Evolutionary conservation across 1,284 basidiomycete genomes (phyloP).

Genomic region (Leccinum fallax): DNA sequence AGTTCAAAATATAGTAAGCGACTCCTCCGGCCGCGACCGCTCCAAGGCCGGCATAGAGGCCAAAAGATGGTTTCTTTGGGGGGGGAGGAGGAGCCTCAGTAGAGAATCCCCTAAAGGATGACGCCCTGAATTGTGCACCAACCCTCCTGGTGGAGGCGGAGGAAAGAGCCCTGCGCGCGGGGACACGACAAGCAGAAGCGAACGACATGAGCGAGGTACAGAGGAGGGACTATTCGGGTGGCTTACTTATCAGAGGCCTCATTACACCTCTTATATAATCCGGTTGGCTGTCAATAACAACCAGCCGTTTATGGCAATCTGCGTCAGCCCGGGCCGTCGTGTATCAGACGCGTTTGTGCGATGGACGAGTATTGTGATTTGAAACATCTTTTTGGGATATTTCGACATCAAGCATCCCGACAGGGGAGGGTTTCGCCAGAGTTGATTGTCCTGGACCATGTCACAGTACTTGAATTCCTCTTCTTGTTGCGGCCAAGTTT

Average conservation of each 20-base stretch:
- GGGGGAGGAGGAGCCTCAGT: slow-evolving; percentile 50
- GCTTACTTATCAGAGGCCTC: slow-evolving; percentile 14
- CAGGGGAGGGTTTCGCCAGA: neutral
- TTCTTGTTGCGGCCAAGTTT: neutral
- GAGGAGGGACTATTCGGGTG: slow-evolving; percentile 7
- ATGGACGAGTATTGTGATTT: slow-evolving; percentile 25
- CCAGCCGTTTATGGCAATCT: slow-evolving; percentile 1
- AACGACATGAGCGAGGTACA: slow-evolving; percentile 47
- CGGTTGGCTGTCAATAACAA: slow-evolving; percentile 1
- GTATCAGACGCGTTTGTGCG: no score
- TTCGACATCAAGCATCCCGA: neutral
- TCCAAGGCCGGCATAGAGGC: slow-evolving; percentile 59
- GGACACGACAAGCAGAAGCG: slow-evolving; percentile 46
- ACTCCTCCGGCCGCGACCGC: slow-evolving; percentile 50
- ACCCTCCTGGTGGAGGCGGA: slow-evolving; percentile 36
- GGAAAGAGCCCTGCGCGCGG: slow-evolving; percentile 46
- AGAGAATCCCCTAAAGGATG: slow-evolving; percentile 58
- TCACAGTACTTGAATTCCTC: neutral
- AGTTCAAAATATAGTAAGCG: slow-evolving; percentile 57
- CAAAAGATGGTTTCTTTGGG: slow-evolving; percentile 49
- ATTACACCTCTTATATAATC: slow-evolving; percentile 26
- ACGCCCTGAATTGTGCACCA: slow-evolving; percentile 28
- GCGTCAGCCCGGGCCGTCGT: neutral
- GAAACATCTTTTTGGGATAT: neutral
- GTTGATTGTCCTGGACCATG: neutral